Conservation (phyloP, 345 rosid genomes). For the Populus alba region DNA sequence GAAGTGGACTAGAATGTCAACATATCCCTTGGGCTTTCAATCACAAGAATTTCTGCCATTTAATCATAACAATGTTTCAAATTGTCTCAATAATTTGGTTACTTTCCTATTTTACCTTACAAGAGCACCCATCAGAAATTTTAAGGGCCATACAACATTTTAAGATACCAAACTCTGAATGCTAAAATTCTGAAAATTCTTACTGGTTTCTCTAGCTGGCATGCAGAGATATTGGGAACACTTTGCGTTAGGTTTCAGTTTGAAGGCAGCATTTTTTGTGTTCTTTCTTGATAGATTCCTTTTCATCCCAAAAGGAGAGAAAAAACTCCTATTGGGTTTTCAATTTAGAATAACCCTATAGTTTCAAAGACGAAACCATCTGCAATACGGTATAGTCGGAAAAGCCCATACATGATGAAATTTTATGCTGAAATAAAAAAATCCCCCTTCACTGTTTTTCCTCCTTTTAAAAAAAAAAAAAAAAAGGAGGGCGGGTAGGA, state of each 20-base stretch:
- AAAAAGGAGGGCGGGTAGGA: neutral
- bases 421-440: neutral
- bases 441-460: neutral
- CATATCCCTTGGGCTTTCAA: neutral
- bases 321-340: neutral
- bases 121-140: neutral
- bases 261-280: neutral
- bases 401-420: neutral
- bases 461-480: neutral
- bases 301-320: neutral
- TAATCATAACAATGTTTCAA: neutral
- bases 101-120: constrained; percentile 2
- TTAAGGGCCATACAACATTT: neutral
- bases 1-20: neutral
- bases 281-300: neutral
- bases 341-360: neutral
- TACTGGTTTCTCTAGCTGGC: neutral
- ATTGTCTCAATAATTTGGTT: neutral
- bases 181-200: neutral
- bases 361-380: neutral
- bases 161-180: neutral
- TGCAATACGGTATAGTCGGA: neutral
- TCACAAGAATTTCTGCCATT: neutral
- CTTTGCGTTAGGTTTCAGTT: neutral
- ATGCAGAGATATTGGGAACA: neutral